phyloP scores from a whole-genome alignment of 257 asterid species.

The Voacanga thouarsii region DNA sequence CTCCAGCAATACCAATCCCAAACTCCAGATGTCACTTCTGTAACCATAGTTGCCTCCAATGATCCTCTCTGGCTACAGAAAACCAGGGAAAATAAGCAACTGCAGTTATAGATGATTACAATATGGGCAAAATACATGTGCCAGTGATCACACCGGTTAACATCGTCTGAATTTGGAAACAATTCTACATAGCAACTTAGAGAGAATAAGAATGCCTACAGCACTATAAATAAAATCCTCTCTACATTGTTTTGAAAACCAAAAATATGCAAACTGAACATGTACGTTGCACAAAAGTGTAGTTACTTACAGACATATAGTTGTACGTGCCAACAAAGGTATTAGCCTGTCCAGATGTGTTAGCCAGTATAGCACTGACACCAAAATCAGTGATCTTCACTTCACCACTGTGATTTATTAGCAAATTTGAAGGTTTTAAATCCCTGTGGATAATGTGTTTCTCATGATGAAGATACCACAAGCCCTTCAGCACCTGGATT shows the following conservation, averaged over 20 bases:
- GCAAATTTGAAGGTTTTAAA: constrained; percentile 91
- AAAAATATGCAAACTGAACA: neutral
- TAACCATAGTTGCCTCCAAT: constrained; percentile 69
- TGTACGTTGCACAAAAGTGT: neutral
- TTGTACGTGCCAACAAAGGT: constrained; percentile 97
- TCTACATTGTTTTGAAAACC: neutral
- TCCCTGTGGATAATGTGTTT: constrained; percentile 96
- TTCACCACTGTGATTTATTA: constrained; percentile 92
- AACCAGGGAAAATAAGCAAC: constrained; percentile 9
- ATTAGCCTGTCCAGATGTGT: constrained; percentile 84
- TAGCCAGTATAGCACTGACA: constrained; percentile 83
- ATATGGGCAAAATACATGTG: neutral
- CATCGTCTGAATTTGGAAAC: neutral
- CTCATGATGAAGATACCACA: constrained; percentile 98
- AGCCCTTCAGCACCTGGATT: constrained; percentile 86
- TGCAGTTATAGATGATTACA: neutral
- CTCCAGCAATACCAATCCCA: constrained; percentile 90
- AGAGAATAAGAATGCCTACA: neutral
- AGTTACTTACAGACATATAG: constrained; percentile 96
- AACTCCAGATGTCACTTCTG: constrained; percentile 94
- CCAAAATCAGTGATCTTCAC: constrained; percentile 98
- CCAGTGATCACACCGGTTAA: neutral
- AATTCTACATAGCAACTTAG: constrained; percentile 13
- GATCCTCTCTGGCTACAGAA: constrained; percentile 89
- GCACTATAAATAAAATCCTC: neutral